phyloP scores from a whole-genome alignment of 345 rosid species.

The Populus deltoides region DNA sequence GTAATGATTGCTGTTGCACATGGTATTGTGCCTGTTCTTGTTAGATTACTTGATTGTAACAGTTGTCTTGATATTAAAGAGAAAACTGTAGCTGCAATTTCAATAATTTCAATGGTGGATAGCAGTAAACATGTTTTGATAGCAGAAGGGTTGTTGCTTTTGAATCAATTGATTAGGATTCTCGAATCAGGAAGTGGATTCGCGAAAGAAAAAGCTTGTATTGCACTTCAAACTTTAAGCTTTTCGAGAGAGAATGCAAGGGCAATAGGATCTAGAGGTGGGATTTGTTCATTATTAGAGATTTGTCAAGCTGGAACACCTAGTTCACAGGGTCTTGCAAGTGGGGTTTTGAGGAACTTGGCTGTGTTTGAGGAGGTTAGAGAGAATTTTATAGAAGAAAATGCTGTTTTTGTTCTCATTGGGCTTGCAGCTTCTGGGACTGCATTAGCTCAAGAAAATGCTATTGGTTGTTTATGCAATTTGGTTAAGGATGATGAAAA shows the following conservation, averaged over 20 bases:
- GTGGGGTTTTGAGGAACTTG: conserved; percentile 73
- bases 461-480: conserved; percentile 70
- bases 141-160: conserved; percentile 68
- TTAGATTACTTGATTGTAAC: conserved; percentile 58
- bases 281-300: conserved; percentile 71
- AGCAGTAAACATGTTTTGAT: conserved; percentile 71
- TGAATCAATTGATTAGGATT: conserved; percentile 73
- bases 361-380: conserved; percentile 53
- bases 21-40: conserved; percentile 78
- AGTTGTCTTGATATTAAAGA: conserved; percentile 61
- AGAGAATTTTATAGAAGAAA: conserved; percentile 76
- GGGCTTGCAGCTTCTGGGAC: conserved; percentile 69
- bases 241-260: conserved; percentile 75
- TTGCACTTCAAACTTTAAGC: conserved; percentile 68
- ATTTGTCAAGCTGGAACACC: conserved; percentile 84
- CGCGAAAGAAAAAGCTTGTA: conserved; percentile 80
- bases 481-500: conserved; percentile 51
- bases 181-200: conserved; percentile 86
- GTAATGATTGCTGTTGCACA: conserved; percentile 85
- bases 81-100: conserved; percentile 63
- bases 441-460: conserved; percentile 68
- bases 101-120: conserved; percentile 69
- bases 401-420: conserved; percentile 55
- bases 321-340: conserved; percentile 77
- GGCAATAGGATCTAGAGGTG: conserved; percentile 82